Conservation (phyloP, 129 eudicot genomes). For the Pulicaria dysenterica region DNA sequence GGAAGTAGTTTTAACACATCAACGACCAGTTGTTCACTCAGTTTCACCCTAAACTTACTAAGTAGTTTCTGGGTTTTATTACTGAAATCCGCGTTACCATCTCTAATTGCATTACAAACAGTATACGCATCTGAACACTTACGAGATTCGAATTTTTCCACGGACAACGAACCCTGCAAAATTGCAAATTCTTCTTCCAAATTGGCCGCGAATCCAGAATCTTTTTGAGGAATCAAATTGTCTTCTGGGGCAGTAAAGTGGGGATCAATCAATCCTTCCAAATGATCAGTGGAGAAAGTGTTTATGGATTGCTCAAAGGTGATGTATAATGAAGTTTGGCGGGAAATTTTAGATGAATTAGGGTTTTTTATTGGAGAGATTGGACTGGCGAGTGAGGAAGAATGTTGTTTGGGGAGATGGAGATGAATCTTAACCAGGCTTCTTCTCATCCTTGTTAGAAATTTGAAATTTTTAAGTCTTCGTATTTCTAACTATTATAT, state of each 20-base stretch:
- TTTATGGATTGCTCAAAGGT: conserved; percentile 38
- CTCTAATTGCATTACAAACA: conserved; percentile 43
- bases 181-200: conserved; percentile 50
- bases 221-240: conserved; percentile 15
- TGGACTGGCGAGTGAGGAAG: conserved; percentile 9
- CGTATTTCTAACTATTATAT: too few relatives aligned
- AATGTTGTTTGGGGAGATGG: conserved; percentile 22
- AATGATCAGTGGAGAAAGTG: conserved; percentile 43
- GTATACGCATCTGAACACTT: conserved; percentile 48
- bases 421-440: conserved; percentile 34
- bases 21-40: conserved; percentile 66
- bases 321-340: conserved; percentile 23
- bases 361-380: conserved; percentile 32
- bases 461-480: not conserved
- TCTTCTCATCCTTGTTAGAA: conserved; percentile 46
- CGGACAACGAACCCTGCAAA: conserved; percentile 47
- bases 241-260: conserved; percentile 22
- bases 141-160: conserved; percentile 31
- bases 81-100: conserved; percentile 41
- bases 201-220: conserved; percentile 18
- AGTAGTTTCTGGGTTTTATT: conserved; percentile 55
- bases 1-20: conserved; percentile 64
- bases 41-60: conserved; percentile 59
- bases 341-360: conserved; percentile 27
- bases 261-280: conserved; percentile 47